phyloP scores from a whole-genome alignment of 495 filamentous ascomycete genomes.

The Neurospora sp. region DNA sequence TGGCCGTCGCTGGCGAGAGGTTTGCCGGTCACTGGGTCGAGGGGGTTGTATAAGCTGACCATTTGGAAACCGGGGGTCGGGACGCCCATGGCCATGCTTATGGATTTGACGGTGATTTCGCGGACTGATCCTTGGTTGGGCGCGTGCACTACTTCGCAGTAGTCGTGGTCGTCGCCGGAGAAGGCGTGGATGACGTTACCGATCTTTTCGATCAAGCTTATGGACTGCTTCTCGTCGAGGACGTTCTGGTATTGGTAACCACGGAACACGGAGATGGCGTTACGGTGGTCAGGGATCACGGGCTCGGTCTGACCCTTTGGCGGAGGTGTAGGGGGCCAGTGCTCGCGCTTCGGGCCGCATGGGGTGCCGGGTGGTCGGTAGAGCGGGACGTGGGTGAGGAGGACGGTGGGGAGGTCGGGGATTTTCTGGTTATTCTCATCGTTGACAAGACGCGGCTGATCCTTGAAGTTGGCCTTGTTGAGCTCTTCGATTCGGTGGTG shows the following conservation, averaged over 20 bases:
- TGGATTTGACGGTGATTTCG: slow-evolving; percentile 90
- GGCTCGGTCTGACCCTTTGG: slow-evolving; percentile 44
- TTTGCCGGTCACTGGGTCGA: slow-evolving; percentile 50
- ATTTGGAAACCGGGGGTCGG: slow-evolving; percentile 78
- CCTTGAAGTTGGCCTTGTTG: slow-evolving; percentile 28
- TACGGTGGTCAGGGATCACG: slow-evolving; percentile 59
- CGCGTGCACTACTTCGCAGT: slow-evolving; percentile 80
- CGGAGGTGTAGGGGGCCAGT: slow-evolving; percentile 57
- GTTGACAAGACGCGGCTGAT: slow-evolving; percentile 28
- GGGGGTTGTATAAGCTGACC: slow-evolving; percentile 84
- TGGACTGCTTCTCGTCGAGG: slow-evolving; percentile 60
- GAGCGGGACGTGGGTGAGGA: slow-evolving; percentile 86
- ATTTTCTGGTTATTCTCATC: slow-evolving; percentile 4
- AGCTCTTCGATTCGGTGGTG: slow-evolving; percentile 44
- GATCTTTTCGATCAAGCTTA: slow-evolving; percentile 57
- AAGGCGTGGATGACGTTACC: slow-evolving; percentile 75
- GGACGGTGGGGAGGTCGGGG: slow-evolving; percentile 64
- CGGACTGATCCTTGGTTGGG: slow-evolving; percentile 51
- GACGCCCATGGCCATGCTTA: slow-evolving; percentile 97
- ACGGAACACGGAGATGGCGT: slow-evolving; percentile 59
- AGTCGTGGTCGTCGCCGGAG: slow-evolving; percentile 96
- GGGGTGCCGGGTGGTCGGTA: slow-evolving; percentile 72
- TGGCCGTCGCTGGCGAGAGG: slow-evolving; percentile 32
- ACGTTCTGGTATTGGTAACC: slow-evolving; percentile 99
- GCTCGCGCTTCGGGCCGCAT: slow-evolving; percentile 84